Percentiles rank a stretch among this genome's conserved stretches.
These are phyloP conservation scores for Backusella circina DNA, from an alignment of 192 early-diverging fungal genomes.

Conservation along the genomic window DNA sequence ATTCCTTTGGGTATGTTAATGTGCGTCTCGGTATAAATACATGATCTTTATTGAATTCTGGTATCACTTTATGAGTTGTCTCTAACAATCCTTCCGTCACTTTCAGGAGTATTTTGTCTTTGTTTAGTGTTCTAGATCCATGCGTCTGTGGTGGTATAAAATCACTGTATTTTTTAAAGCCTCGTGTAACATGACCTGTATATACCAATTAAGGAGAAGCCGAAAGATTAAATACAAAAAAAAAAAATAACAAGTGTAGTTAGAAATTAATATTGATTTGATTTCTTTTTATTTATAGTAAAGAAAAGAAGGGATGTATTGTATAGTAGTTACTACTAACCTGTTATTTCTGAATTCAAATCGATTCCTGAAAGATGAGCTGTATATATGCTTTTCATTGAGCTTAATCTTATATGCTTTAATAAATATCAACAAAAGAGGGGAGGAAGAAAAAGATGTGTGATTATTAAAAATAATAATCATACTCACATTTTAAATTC, in stretches of 20 bases:
- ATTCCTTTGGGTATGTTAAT: constrained; percentile 89
- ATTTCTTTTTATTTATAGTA: not conserved
- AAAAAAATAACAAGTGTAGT: not conserved
- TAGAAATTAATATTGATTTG: not conserved
- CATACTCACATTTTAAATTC: not conserved
- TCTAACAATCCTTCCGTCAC: not conserved
- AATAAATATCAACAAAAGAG: not conserved
- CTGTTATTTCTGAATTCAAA: not conserved
- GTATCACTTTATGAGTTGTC: constrained; percentile 71
- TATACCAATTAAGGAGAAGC: not conserved
- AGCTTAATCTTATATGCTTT: not conserved
- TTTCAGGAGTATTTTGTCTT: not conserved
- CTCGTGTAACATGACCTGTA: constrained; percentile 1
- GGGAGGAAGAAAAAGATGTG: not conserved
- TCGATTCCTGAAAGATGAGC: not conserved
- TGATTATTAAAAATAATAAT: not conserved
- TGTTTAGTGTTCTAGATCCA: not conserved
- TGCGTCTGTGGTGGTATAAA: not conserved
- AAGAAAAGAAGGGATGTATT: not conserved
- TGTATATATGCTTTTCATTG: not conserved
- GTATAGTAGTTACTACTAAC: not conserved
- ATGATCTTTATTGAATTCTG: constrained; percentile 74
- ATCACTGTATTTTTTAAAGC: constrained; percentile 1
- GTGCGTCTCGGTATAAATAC: constrained; percentile 82
- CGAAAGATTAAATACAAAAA: not conserved